A percentile compares a stretch with the other conserved stretches of the same genome.
phyloP scores from a whole-genome alignment of 2,329 filamentous ascomycete genomes.

The Paecilomyces sp. region DNA sequence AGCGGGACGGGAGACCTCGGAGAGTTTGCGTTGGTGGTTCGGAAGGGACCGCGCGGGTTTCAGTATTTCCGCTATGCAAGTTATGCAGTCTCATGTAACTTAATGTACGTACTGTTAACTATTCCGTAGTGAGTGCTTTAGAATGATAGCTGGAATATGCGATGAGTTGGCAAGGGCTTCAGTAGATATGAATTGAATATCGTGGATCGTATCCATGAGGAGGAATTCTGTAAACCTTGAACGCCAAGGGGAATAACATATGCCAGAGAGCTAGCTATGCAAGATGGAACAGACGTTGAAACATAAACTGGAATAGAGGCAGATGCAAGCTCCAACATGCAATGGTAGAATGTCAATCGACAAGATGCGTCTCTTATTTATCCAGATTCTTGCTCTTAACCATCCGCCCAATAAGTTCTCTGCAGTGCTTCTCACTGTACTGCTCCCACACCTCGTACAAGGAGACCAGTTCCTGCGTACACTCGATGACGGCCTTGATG shows the following conservation, averaged over 20 bases:
- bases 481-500: slow-evolving; percentile 77
- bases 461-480: slow-evolving; percentile 84
- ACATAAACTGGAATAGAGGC: neutral
- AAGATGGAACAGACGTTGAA: too few relatives aligned
- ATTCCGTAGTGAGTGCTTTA: too few relatives aligned
- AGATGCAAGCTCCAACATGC: neutral
- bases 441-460: slow-evolving; percentile 72
- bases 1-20: neutral
- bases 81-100: neutral
- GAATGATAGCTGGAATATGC: too few relatives aligned
- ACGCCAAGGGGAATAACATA: too few relatives aligned
- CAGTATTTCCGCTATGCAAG: neutral
- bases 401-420: slow-evolving; percentile 56
- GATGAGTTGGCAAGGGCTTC: too few relatives aligned
- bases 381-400: slow-evolving; percentile 54
- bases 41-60: neutral
- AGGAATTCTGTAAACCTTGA: too few relatives aligned
- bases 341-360: neutral
- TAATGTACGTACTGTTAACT: neutral
- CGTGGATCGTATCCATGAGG: too few relatives aligned
- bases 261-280: too few relatives aligned
- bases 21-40: neutral
- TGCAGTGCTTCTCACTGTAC: slow-evolving; percentile 58
- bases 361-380: slow-evolving; percentile 32
- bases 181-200: too few relatives aligned